phyloP scores from a whole-genome alignment of 192 early-diverging fungal genomes.

The Coemansia furcata region DNA sequence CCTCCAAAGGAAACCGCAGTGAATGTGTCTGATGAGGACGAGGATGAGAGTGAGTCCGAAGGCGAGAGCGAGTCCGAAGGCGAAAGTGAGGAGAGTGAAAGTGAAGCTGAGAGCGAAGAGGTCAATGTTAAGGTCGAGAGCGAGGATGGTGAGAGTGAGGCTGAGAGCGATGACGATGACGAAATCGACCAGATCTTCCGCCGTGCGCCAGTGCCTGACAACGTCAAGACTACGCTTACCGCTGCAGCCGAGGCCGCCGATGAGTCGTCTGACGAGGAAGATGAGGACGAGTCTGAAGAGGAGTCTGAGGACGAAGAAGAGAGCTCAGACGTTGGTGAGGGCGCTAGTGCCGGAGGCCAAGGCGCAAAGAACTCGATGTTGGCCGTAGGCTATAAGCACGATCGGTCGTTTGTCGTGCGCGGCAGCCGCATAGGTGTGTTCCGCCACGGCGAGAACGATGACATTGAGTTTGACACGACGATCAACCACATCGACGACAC shows the following conservation, averaged over 20 bases:
- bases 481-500: slow-evolving; percentile 71
- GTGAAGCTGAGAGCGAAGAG: background rate
- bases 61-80: background rate
- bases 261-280: slow-evolving; percentile 6
- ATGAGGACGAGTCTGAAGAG: slow-evolving; percentile 14
- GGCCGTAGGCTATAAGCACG: slow-evolving; percentile 79
- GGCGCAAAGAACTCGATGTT: slow-evolving; percentile 71
- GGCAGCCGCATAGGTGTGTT: slow-evolving; percentile 90
- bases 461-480: slow-evolving; percentile 73
- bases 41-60: background rate
- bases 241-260: background rate
- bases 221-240: slow-evolving; percentile 32
- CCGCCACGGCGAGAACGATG: slow-evolving; percentile 69
- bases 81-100: background rate
- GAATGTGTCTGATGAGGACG: background rate
- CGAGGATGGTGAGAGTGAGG: slow-evolving; percentile 3
- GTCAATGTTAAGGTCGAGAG: background rate
- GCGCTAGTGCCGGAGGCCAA: slow-evolving; percentile 3
- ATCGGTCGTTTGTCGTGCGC: slow-evolving; percentile 87
- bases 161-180: slow-evolving; percentile 21
- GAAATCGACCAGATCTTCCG: slow-evolving; percentile 24
- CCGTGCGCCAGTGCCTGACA: slow-evolving; percentile 13
- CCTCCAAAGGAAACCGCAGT: background rate
- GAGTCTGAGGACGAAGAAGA: slow-evolving; percentile 38
- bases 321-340: slow-evolving; percentile 14